phyloP scores from a whole-genome alignment of 129 eudicot species.

The Tagetes patula region DNA sequence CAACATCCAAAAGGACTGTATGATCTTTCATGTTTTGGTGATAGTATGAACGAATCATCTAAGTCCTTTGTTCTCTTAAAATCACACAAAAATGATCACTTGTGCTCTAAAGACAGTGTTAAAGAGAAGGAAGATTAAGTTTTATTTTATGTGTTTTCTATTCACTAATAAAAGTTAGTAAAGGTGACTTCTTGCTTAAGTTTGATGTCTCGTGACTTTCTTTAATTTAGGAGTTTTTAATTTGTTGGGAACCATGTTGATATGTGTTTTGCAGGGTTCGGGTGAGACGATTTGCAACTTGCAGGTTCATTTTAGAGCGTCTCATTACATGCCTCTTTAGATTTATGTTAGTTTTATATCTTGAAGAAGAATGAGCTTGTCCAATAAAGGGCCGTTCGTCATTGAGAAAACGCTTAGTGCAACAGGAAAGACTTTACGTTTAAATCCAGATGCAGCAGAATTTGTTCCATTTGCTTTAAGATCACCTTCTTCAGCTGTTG shows the following conservation, averaged over 20 bases:
- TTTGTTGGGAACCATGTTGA: conserved; percentile 3
- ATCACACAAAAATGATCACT: too few species aligned
- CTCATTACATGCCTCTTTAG: conserved; percentile 29
- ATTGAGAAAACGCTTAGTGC: conserved; percentile 53
- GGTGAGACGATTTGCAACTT: conserved; percentile 35
- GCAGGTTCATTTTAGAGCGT: conserved; percentile 19
- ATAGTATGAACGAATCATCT: not conserved
- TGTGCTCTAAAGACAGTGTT: not conserved
- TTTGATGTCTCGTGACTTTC: not conserved
- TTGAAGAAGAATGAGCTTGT: conserved; percentile 64
- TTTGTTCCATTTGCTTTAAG: conserved; percentile 81
- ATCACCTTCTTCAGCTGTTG: conserved; percentile 42
- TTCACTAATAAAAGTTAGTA: not conserved
- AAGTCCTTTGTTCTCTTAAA: too few species aligned
- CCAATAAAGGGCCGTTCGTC: conserved; percentile 54
- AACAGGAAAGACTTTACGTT: conserved; percentile 43
- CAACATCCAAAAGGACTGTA: not conserved
- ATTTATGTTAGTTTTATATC: conserved; percentile 11
- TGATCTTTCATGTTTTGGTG: not conserved
- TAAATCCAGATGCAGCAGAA: conserved; percentile 93
- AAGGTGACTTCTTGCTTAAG: not conserved
- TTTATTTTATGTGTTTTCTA: not conserved
- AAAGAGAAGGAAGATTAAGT: not conserved
- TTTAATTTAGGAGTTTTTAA: conserved; percentile 7
- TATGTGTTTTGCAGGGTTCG: conserved; percentile 46